These are phyloP conservation scores for Diplogelasinospora grovesii DNA, from an alignment of 495 filamentous ascomycete species.

Conservation along the genomic window DNA sequence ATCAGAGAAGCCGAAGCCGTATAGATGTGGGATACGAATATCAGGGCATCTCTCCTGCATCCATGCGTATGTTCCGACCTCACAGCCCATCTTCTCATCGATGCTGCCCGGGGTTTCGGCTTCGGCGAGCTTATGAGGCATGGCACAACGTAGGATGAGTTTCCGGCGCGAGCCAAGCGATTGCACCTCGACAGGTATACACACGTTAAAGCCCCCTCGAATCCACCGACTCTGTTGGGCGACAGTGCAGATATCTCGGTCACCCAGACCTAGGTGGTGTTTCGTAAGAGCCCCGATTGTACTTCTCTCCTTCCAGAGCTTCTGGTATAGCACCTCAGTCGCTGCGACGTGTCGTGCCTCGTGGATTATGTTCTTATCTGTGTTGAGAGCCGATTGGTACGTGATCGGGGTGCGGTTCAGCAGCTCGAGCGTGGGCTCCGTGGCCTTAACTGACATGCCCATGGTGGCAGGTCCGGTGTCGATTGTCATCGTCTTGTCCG, in stretches of 20 bases:
- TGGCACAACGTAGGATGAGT: slow-evolving; percentile 26
- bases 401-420: slow-evolving; percentile 10
- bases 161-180: slow-evolving; percentile 1
- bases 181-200: slow-evolving; percentile 27
- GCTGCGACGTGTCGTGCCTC: slow-evolving; percentile 10
- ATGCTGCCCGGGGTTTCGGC: slow-evolving; percentile 24
- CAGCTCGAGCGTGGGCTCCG: slow-evolving; percentile 11
- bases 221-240: slow-evolving; percentile 19
- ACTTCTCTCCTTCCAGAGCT: slow-evolving; percentile 10
- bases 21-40: slow-evolving; percentile 27
- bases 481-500: no score
- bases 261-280: slow-evolving; percentile 12
- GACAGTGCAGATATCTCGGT: slow-evolving; percentile 3
- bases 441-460: no score
- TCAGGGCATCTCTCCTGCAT: slow-evolving; percentile 29
- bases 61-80: slow-evolving; percentile 33
- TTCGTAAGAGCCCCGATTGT: slow-evolving; percentile 12
- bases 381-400: slow-evolving; percentile 9
- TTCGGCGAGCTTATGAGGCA: slow-evolving; percentile 35
- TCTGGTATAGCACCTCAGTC: slow-evolving; percentile 22
- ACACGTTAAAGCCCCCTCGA: slow-evolving; percentile 36
- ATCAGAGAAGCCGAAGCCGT: slow-evolving; percentile 30
- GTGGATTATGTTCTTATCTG: slow-evolving; percentile 13
- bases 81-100: slow-evolving; percentile 34
- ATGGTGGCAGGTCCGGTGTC: no score